phyloP scores from a whole-genome alignment of 768 basidiomycete genomes.

The Xerocomellus dryophilus region DNA sequence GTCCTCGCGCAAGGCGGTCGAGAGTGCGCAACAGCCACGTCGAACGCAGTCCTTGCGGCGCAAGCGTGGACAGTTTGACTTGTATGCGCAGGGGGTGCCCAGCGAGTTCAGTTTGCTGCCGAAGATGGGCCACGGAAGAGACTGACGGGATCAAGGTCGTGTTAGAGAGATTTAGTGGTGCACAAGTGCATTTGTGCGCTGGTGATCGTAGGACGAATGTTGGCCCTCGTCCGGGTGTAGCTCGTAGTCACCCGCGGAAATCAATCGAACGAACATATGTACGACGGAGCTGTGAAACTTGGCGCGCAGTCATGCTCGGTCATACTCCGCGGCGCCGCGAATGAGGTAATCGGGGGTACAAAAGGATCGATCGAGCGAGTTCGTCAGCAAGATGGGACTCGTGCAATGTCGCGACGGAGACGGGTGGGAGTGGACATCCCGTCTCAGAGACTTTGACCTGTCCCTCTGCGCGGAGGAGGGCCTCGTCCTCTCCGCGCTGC shows the following conservation, averaged over 20 bases:
- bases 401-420: conserved; percentile 50
- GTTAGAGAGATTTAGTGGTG: too few species aligned
- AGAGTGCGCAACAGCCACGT: neutral
- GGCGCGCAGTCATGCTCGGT: too few species aligned
- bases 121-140: neutral
- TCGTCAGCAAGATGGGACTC: conserved; percentile 32
- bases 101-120: conserved; percentile 19
- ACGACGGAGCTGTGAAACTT: too few species aligned
- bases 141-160: too few species aligned
- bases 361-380: too few species aligned
- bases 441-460: conserved; percentile 62
- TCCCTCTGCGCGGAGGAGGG: conserved; percentile 84
- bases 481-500: conserved; percentile 52
- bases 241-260: too few species aligned
- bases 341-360: neutral
- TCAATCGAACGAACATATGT: too few species aligned
- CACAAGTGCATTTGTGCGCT: too few species aligned
- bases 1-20: conserved; percentile 5
- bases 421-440: conserved; percentile 65
- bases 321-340: too few species aligned
- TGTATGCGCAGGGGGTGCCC: conserved; percentile 11
- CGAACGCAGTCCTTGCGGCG: conserved; percentile 3
- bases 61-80: conserved; percentile 10
- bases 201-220: too few species aligned
- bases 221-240: too few species aligned